phyloP scores from a whole-genome alignment of 768 basidiomycete species.

The Pisolithus marmoratus region DNA sequence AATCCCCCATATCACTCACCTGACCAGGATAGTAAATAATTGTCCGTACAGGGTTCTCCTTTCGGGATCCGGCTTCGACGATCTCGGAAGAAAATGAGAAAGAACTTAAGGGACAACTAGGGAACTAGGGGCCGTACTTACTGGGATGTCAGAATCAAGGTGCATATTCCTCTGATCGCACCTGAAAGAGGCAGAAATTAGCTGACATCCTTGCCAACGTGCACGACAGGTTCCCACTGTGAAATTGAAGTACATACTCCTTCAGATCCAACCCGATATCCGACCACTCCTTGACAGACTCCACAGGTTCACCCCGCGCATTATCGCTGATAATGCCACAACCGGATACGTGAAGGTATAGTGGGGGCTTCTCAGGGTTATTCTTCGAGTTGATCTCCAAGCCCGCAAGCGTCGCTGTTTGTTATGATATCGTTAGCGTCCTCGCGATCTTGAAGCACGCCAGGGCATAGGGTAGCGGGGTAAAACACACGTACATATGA shows the following conservation, averaged over 20 bases:
- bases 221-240: neutral
- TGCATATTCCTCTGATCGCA: slow-evolving; percentile 27
- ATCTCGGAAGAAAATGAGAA: slow-evolving; percentile 22
- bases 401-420: slow-evolving; percentile 33
- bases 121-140: slow-evolving; percentile 2
- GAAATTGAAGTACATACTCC: slow-evolving; percentile 11
- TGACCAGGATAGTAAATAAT: slow-evolving; percentile 37
- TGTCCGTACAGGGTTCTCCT: slow-evolving; percentile 37
- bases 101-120: neutral
- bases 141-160: slow-evolving; percentile 29
- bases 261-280: slow-evolving; percentile 34
- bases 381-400: slow-evolving; percentile 32
- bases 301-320: slow-evolving; percentile 32
- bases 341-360: slow-evolving; percentile 42
- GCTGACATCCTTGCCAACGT: neutral
- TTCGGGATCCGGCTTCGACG: slow-evolving; percentile 35
- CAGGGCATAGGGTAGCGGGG: no score
- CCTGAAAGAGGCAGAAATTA: slow-evolving; percentile 7
- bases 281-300: slow-evolving; percentile 28
- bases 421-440: neutral
- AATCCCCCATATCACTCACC: slow-evolving; percentile 7
- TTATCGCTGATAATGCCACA: slow-evolving; percentile 36
- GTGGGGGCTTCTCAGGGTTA: slow-evolving; percentile 32
- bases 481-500: slow-evolving; percentile 23
- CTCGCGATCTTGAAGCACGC: no score